Evolutionary conservation across 257 asterid genomes (phyloP).

Genomic region (Nicotiana sylvestris): DNA sequence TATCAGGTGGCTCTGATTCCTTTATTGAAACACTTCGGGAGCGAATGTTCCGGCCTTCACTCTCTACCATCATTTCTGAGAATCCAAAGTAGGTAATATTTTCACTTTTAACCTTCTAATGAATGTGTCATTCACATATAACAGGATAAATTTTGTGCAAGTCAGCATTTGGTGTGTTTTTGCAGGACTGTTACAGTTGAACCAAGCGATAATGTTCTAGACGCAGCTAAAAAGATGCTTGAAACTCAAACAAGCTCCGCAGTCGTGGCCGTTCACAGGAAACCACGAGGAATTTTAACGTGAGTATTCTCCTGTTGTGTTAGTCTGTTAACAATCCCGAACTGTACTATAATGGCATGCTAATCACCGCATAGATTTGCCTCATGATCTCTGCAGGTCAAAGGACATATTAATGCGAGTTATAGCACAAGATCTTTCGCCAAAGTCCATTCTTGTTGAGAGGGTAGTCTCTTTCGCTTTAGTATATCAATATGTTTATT

Average conservation of each 20-base stretch:
- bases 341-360: background rate
- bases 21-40: slow-evolving; percentile 83
- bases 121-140: background rate
- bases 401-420: slow-evolving; percentile 90
- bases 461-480: slow-evolving; percentile 40
- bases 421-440: slow-evolving; percentile 71
- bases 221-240: slow-evolving; percentile 72
- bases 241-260: slow-evolving; percentile 62
- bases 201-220: slow-evolving; percentile 67
- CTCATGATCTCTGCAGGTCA: slow-evolving; percentile 39
- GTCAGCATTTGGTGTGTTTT: slow-evolving; percentile 12
- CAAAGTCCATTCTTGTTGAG: slow-evolving; percentile 69
- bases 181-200: slow-evolving; percentile 56
- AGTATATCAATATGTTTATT: background rate
- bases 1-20: slow-evolving; percentile 77
- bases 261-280: slow-evolving; percentile 67
- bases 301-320: slow-evolving; percentile 15
- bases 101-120: slow-evolving; percentile 29
- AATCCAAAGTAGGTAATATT: slow-evolving; percentile 95
- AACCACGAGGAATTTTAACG: slow-evolving; percentile 75
- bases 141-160: background rate
- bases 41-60: slow-evolving; percentile 78
- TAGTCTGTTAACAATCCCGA: background rate
- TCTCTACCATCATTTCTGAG: slow-evolving; percentile 79
- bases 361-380: background rate